A percentile compares a stretch with the other conserved stretches of the same genome.
These are phyloP conservation scores for Metarhizium rileyi DNA, from an alignment of 2,329 filamentous ascomycete genomes.

Conservation along the genomic window DNA sequence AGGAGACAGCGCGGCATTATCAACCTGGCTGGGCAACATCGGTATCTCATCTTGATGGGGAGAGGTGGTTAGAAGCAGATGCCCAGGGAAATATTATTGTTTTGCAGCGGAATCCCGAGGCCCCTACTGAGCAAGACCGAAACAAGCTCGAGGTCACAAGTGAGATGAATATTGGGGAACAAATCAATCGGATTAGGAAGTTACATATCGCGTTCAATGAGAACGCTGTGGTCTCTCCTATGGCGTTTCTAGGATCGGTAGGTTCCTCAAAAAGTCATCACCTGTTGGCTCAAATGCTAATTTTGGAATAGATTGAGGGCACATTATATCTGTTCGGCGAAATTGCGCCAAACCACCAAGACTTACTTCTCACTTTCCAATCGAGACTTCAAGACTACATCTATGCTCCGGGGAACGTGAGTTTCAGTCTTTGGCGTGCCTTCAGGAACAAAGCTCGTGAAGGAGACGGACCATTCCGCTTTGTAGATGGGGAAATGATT, in stretches of 20 bases:
- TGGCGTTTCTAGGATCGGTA: conserved; percentile 84
- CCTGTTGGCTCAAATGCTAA: conserved; percentile 12
- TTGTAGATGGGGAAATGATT: conserved; percentile 86
- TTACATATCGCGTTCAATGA: conserved; percentile 57
- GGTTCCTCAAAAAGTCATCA: conserved; percentile 20
- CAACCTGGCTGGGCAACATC: conserved; percentile 76
- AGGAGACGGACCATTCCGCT: conserved; percentile 71
- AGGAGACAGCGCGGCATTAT: conserved; percentile 70
- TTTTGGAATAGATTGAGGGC: conserved; percentile 61
- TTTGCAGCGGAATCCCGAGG: conserved; percentile 61
- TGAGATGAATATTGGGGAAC: conserved; percentile 81
- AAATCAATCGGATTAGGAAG: conserved; percentile 79
- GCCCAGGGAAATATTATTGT: conserved; percentile 81
- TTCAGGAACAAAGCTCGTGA: conserved; percentile 66
- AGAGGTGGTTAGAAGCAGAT: conserved; percentile 76
- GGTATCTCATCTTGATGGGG: conserved; percentile 58
- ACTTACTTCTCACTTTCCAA: conserved; percentile 78
- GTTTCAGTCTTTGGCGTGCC: conserved; percentile 72
- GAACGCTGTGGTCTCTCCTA: conserved; percentile 62
- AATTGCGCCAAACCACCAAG: conserved; percentile 61
- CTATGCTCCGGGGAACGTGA: conserved; percentile 59
- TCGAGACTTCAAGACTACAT: conserved; percentile 56
- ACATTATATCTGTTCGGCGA: conserved; percentile 83
- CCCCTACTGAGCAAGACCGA: conserved; percentile 65
- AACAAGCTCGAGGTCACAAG: conserved; percentile 62